Conservation (phyloP, 164 flowering plant genomes). For the Nelumbo lutea region DNA sequence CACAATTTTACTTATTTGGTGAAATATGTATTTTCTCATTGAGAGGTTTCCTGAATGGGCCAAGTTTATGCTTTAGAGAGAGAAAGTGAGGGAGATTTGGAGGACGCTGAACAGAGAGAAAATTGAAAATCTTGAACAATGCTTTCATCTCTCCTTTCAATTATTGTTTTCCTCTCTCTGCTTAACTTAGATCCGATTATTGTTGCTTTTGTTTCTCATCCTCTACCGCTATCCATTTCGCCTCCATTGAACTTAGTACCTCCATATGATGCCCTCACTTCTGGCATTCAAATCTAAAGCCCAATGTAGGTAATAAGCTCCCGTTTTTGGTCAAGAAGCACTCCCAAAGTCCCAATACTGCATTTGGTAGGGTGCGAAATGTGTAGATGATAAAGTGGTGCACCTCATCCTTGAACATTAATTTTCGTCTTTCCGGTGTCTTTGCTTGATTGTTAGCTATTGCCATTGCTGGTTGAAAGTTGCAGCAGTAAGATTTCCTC, state of each 20-base stretch:
- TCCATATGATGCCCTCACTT: conserved; percentile 51
- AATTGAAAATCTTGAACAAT: background rate
- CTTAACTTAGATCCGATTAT: background rate
- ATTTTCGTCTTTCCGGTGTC: conserved; percentile 40
- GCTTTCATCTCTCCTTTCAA: background rate
- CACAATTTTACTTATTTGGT: too few species aligned
- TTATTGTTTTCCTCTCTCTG: too few species aligned
- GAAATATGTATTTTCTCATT: too few species aligned
- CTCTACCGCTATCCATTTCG: conserved; percentile 1
- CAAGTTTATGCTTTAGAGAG: too few species aligned
- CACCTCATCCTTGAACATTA: conserved; percentile 51
- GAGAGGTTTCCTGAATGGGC: too few species aligned
- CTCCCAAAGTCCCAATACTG: conserved; percentile 40
- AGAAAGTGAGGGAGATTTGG: too few species aligned
- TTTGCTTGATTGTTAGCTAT: too few species aligned
- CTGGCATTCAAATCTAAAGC: conserved; percentile 61
- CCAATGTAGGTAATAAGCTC: conserved; percentile 41
- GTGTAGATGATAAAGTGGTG: conserved; percentile 36
- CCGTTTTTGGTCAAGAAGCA: conserved; percentile 27
- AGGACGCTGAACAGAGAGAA: too few species aligned
- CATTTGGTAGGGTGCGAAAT: conserved; percentile 67
- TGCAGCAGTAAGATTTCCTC: too few species aligned
- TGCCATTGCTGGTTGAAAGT: too few species aligned
- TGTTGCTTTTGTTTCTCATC: background rate
- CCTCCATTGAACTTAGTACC: background rate